Evolutionary conservation across 371 early-diverging fungal genomes (phyloP), one percentile per base, ranked within the genome.

Genomic region (Zancudomyces culisetae): DNA sequence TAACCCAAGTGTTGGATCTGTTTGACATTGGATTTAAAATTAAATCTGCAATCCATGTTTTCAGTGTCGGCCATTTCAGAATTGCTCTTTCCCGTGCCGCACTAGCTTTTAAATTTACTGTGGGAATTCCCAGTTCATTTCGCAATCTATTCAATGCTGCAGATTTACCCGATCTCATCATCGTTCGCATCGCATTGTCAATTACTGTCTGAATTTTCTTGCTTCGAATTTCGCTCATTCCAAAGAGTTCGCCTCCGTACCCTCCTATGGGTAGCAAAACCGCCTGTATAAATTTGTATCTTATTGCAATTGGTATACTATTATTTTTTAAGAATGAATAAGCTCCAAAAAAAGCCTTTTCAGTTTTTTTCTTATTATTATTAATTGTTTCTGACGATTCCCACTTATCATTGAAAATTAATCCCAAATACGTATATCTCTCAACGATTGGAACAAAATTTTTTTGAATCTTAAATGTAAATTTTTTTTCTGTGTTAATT

Each of bases 181-280:
- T 24, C n/a, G 26, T 10, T 43, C 45, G 4, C 8, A n/a, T 43
- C 8, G 4, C n/a, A 12, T 43, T 4, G n/a, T 43, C 45, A 12
- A 43, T 43, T 4, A 43, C 45, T 8, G 45, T n/a, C n/a, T 43
- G 45, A 24, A 43, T 43, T 4, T 4, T 20, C 8, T 43, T 4
- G 45, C 45, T 22, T 43, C 45, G 8, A 8, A 24, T n/a, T n/a
- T 43, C 45, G 26, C 45, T 43, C 45, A 43, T 43, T n/a, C 45
- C 45, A 4, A 43, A 43, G 20, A 12, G 20, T n/a, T 43, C 45
- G 10, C 45, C n/a, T 43, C n/a, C 45, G 26, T 43, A 43, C 22
- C 45, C 12, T 8, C 45, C 45, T 22, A 43, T 43, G 20, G 45
- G 45, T n/a, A 43, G 4, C 4, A 43, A 4, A 8, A 10, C 45